Percentiles rank a stretch among this genome's conserved stretches.
Evolutionary conservation across 1,284 basidiomycete genomes (phyloP).

Genomic region (Pterulicium gracile): DNA sequence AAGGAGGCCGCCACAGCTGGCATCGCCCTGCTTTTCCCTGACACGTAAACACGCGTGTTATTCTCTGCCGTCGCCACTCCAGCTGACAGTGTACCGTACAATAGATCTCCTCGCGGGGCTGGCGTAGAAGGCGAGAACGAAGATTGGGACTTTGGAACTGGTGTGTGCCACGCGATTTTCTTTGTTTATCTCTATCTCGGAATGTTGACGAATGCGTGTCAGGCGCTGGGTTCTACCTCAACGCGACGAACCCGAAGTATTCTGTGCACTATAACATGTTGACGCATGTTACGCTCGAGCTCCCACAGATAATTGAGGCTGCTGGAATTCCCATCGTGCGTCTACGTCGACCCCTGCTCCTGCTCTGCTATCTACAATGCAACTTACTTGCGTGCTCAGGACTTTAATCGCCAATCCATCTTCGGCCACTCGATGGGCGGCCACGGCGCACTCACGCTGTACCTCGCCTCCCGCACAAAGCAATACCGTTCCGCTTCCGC

Average conservation of each 20-base stretch:
- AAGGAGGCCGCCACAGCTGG: slow-evolving; percentile 72
- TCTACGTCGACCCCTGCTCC: slow-evolving; percentile 8
- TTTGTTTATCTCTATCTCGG: slow-evolving; percentile 7
- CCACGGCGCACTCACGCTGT: slow-evolving; percentile 89
- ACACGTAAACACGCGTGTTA: slow-evolving; percentile 45
- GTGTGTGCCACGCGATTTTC: slow-evolving; percentile 22
- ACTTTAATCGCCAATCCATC: slow-evolving; percentile 49
- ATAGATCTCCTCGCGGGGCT: slow-evolving; percentile 75
- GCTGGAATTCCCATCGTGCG: slow-evolving; percentile 58
- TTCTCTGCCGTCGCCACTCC: no score
- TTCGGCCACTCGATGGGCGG: slow-evolving; percentile 72
- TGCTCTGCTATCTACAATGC: slow-evolving; percentile 3
- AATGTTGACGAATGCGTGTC: neutral
- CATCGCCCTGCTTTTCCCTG: slow-evolving; percentile 91
- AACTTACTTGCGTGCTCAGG: slow-evolving; percentile 21
- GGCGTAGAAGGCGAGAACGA: slow-evolving; percentile 81
- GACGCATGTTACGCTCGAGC: slow-evolving; percentile 71
- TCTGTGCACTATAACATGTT: slow-evolving; percentile 88
- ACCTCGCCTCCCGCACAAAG: slow-evolving; percentile 63
- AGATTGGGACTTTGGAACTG: slow-evolving; percentile 87
- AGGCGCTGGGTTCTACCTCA: slow-evolving; percentile 91
- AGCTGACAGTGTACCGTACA: neutral
- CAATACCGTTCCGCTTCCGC: slow-evolving; percentile 87
- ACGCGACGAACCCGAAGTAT: slow-evolving; percentile 77
- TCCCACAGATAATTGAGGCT: slow-evolving; percentile 66